phyloP scores from a whole-genome alignment of 2,329 filamentous ascomycete genomes.

The Nemania bipapillata region DNA sequence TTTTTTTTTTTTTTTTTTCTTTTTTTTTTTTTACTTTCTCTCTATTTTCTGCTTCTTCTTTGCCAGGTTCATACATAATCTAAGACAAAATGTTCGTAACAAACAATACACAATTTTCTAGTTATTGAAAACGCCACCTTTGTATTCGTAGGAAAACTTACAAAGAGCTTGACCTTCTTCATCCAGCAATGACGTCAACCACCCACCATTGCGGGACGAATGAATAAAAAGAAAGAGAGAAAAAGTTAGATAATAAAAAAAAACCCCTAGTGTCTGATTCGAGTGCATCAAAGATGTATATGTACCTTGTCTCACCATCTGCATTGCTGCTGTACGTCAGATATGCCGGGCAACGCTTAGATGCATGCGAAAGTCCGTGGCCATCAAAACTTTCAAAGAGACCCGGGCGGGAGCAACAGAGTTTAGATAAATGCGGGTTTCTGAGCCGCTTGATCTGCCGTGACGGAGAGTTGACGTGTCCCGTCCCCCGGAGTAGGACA shows the following conservation, averaged over 20 bases:
- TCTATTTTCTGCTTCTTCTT: too few relatives aligned
- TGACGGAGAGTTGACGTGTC: conserved; percentile 14
- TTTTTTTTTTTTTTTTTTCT: too few relatives aligned
- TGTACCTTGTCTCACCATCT: conserved; percentile 4
- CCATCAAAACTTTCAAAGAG: not conserved
- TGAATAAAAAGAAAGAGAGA: not conserved
- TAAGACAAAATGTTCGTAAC: not conserved
- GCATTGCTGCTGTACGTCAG: conserved; percentile 30
- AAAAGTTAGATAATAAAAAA: not conserved
- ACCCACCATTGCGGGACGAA: too few relatives aligned
- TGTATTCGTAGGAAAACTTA: not conserved
- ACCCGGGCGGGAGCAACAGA: not conserved
- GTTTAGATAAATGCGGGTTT: not conserved
- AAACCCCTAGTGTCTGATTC: not conserved
- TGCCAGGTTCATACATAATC: too few relatives aligned
- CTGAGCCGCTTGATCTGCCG: not conserved
- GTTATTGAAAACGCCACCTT: not conserved
- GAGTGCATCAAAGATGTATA: not conserved
- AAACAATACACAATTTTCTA: not conserved
- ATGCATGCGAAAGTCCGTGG: conserved; percentile 7
- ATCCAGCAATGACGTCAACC: conserved; percentile 14
- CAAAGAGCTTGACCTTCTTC: conserved; percentile 3
- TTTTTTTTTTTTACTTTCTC: too few relatives aligned
- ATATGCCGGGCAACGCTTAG: conserved; percentile 21
- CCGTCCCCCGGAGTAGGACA: not conserved